A percentile compares a stretch with the other conserved stretches of the same genome.
Evolutionary conservation across 2,329 filamentous ascomycete species (phyloP).

Genomic region (Curvularia eragrostidis): DNA sequence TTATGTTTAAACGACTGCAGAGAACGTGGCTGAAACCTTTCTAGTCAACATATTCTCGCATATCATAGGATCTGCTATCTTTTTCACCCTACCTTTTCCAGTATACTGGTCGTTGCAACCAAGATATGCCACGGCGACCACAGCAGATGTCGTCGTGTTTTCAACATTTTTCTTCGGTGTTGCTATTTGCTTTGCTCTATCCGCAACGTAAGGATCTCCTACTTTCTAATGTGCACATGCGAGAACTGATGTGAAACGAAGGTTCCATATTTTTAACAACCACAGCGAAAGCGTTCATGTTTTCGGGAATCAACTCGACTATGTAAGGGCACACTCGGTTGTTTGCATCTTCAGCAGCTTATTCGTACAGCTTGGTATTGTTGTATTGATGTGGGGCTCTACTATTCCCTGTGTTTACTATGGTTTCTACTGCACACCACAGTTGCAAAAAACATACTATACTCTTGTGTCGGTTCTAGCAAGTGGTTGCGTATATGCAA

Average conservation of each 20-base stretch:
- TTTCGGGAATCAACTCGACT: conserved; percentile 8
- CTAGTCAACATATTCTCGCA: conserved; percentile 7
- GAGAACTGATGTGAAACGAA: neutral
- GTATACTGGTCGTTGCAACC: neutral
- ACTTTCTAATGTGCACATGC: no score
- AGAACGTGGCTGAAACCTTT: neutral
- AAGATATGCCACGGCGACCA: neutral
- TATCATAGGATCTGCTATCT: neutral
- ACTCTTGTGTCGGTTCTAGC: conserved; percentile 2
- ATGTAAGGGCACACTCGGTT: neutral
- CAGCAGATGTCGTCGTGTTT: neutral
- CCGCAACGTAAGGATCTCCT: neutral
- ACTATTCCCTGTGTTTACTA: conserved; percentile 7
- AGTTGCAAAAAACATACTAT: conserved; percentile 2
- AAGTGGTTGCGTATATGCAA: conserved; percentile 4
- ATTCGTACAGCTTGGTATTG: neutral
- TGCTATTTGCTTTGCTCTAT: conserved; percentile 2
- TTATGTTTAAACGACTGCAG: no score
- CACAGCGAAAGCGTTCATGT: conserved; percentile 2
- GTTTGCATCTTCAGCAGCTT: neutral
- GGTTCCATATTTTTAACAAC: conserved; percentile 5
- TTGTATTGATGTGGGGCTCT: conserved; percentile 4
- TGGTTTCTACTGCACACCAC: neutral
- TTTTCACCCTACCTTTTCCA: neutral
- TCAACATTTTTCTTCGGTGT: conserved; percentile 7